Evolutionary conservation across 2,329 filamentous ascomycete species (phyloP), one percentile per base, ranked within the genome.

Genomic region (Claviceps maximensis): DNA sequence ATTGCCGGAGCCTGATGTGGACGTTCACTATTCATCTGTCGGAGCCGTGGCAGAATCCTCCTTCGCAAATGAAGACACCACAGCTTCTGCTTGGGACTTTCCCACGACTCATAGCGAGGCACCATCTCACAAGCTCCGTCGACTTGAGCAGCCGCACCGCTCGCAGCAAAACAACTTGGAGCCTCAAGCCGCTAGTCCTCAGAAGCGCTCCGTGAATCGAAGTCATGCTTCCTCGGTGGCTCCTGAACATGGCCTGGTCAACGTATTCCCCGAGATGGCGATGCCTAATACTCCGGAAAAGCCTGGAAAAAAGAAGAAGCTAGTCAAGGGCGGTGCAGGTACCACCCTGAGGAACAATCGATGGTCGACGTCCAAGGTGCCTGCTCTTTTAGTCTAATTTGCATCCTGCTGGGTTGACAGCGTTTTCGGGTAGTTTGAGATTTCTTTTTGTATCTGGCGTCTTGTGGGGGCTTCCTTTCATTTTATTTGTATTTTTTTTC

Each of bases 311-410:
- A 54, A 52, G 17, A 62, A 66, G 60, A 62, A 59, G 19, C 54
- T 67, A 12, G 66, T 65, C 55, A 71, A 71, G 53, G 58, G 58
- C 13, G 55, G 38, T n/a, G 38, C 58, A 1, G 52, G 57, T 33
- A 62, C 58, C 36, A 53, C 63, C 4, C 17, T 59, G 7, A 62
- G 61, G 53, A 63, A 61, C 49, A 58, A 56, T n/a, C 59, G 57
- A 40, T 61, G 59, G 58, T 56, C 57, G 15, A 53, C 46, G 17
- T 59, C 60, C 12, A 62, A 62, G 46, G 36, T 55, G 1, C 47
- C 56, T 6, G 53, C 53, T 6, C 53, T 62, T 47, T 52, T 56
- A 5, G 59, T 49, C n/a, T 54, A 49, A 23, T 17, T 6, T 21
- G 31, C 27, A 29, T 21, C 21, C 27, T 17, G 13, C 23, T 7